Conservation (phyloP, 2,329 filamentous ascomycete genomes). For the Fusarium pininemorale region DNA sequence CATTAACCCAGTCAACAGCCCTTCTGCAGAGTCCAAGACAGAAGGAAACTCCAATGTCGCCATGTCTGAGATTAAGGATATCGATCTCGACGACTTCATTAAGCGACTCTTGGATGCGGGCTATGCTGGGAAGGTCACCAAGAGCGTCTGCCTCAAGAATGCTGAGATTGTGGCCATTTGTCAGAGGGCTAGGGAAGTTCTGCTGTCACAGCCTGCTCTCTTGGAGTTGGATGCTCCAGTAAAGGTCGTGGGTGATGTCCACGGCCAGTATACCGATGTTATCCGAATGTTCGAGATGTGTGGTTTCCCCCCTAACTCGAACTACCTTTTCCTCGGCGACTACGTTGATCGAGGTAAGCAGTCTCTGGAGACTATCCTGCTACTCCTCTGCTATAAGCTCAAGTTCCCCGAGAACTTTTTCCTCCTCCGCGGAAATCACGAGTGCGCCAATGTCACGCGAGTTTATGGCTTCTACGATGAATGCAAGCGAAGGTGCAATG, state of each 20-base stretch:
- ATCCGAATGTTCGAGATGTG: slow-evolving; percentile 98
- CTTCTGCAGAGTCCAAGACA: slow-evolving; percentile 54
- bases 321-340: slow-evolving; percentile 99
- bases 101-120: slow-evolving; percentile 92
- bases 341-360: slow-evolving; percentile 99
- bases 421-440: slow-evolving; percentile 97
- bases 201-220: slow-evolving; percentile 90
- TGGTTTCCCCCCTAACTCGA: slow-evolving; percentile 98
- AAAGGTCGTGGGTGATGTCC: slow-evolving; percentile 99
- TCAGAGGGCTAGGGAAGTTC: slow-evolving; percentile 84
- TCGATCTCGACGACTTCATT: slow-evolving; percentile 97
- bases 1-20: slow-evolving; percentile 69
- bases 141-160: slow-evolving; percentile 96
- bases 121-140: slow-evolving; percentile 96
- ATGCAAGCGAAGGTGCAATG: slow-evolving; percentile 99
- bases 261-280: slow-evolving; percentile 98
- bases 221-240: slow-evolving; percentile 93
- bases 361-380: slow-evolving; percentile 96
- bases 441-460: slow-evolving; percentile 98
- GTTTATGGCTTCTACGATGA: slow-evolving; percentile 99
- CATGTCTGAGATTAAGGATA: slow-evolving; percentile 89
- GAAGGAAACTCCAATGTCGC: slow-evolving; percentile 70
- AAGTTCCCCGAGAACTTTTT: slow-evolving; percentile 99
- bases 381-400: slow-evolving; percentile 98
- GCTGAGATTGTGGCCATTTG: slow-evolving; percentile 97